Conservation (phyloP, 805 yeast species). For the Candida awuae region DNA sequence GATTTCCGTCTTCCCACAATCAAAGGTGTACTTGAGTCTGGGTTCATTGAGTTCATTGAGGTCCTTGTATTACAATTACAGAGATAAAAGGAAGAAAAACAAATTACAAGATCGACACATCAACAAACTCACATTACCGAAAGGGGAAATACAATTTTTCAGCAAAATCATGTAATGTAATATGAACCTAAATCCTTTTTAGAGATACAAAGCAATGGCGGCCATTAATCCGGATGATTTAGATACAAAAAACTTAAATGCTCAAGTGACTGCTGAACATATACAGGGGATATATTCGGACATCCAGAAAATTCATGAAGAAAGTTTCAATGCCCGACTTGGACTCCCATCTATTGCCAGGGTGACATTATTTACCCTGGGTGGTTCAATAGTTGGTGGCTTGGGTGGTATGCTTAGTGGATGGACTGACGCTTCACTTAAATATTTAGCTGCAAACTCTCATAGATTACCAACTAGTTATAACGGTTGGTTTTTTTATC, state of each 20-base stretch:
- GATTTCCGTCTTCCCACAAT: neutral
- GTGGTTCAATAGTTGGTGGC: slow-evolving; percentile 38
- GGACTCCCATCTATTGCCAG: slow-evolving; percentile 43
- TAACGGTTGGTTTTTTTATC: slow-evolving; percentile 86
- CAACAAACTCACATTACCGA: too few species aligned
- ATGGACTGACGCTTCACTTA: slow-evolving; percentile 43
- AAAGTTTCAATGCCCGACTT: slow-evolving; percentile 29
- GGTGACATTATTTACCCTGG: slow-evolving; percentile 32
- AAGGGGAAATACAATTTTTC: too few species aligned
- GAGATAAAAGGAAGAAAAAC: too few species aligned
- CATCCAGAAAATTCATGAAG: slow-evolving; percentile 13
- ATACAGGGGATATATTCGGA: slow-evolving; percentile 11
- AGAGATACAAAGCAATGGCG: too few species aligned
- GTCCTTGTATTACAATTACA: too few species aligned
- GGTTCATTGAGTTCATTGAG: neutral
- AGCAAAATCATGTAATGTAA: too few species aligned
- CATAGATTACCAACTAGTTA: slow-evolving; percentile 70
- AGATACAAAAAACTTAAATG: slow-evolving; percentile 11
- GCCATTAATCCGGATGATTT: slow-evolving; percentile 14
- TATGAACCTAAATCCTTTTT: too few species aligned
- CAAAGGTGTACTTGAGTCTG: slow-evolving; percentile 7
- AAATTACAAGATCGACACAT: too few species aligned
- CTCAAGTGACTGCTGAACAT: slow-evolving; percentile 11
- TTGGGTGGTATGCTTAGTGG: slow-evolving; percentile 56
- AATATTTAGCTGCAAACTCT: slow-evolving; percentile 70